phyloP scores from a whole-genome alignment of 2,329 filamentous ascomycete species.

The Podosphaera xanthii region DNA sequence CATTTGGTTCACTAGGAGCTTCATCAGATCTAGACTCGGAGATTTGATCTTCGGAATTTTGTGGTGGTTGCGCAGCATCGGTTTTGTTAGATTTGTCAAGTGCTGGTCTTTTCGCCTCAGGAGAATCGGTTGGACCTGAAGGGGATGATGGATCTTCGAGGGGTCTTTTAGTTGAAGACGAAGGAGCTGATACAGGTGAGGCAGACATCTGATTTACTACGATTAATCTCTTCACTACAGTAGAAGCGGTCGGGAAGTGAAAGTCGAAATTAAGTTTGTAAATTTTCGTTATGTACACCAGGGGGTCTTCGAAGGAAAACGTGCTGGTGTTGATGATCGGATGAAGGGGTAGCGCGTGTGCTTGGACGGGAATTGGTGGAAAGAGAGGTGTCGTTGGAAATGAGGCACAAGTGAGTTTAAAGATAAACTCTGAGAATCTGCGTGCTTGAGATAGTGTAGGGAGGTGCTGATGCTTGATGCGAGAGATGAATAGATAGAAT shows the following conservation, averaged over 20 bases:
- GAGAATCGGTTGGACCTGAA: slow-evolving; percentile 73
- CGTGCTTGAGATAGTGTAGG: slow-evolving; percentile 10
- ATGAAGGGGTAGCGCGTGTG: slow-evolving; percentile 16
- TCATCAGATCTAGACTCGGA: slow-evolving; percentile 24
- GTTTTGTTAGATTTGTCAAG: slow-evolving; percentile 68
- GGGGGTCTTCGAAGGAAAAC: slow-evolving; percentile 71
- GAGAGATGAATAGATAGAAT: slow-evolving; percentile 15
- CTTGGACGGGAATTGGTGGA: slow-evolving; percentile 15
- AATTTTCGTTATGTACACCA: slow-evolving; percentile 63
- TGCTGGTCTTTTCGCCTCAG: slow-evolving; percentile 88
- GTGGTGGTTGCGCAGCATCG: slow-evolving; percentile 25
- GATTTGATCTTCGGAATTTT: slow-evolving; percentile 20
- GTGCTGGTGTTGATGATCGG: slow-evolving; percentile 46
- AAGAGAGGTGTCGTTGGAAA: slow-evolving; percentile 15
- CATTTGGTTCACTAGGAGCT: slow-evolving; percentile 24
- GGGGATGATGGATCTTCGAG: slow-evolving; percentile 94
- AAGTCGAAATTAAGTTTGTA: slow-evolving; percentile 27
- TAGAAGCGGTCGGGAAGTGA: slow-evolving; percentile 20
- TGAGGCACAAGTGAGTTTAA: slow-evolving; percentile 17
- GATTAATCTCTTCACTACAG: slow-evolving; percentile 19
- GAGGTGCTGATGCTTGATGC: slow-evolving; percentile 11
- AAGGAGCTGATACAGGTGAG: slow-evolving; percentile 36
- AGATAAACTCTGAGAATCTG: slow-evolving; percentile 14
- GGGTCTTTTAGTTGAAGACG: slow-evolving; percentile 66
- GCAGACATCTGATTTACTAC: slow-evolving; percentile 44